A percentile compares a stretch with the other conserved stretches of the same genome.
These are phyloP conservation scores for Acarospora socialis DNA, from an alignment of 2,329 filamentous ascomycete genomes.

Conservation along the genomic window DNA sequence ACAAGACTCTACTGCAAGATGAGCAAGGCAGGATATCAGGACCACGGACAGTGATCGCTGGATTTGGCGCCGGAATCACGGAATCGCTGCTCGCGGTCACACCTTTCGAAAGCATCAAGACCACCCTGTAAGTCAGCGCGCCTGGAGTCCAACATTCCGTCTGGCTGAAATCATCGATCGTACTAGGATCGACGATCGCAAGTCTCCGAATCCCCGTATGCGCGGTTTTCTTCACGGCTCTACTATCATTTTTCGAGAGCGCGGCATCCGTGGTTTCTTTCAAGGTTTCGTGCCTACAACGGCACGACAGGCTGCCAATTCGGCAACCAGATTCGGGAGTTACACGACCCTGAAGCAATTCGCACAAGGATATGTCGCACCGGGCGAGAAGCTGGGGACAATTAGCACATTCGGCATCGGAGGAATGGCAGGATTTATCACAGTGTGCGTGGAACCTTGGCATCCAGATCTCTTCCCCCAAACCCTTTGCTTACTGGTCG, in stretches of 20 bases:
- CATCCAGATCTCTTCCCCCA: not conserved
- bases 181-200: conserved; percentile 78
- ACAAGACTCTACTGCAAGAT: conserved; percentile 71
- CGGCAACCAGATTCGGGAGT: conserved; percentile 74
- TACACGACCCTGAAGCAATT: conserved; percentile 86
- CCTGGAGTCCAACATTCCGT: not conserved
- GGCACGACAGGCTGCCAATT: conserved; percentile 86
- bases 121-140: conserved; percentile 51
- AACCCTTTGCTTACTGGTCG: too few relatives aligned
- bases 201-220: conserved; percentile 71
- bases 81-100: conserved; percentile 90
- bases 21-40: conserved; percentile 78
- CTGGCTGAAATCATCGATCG: not conserved
- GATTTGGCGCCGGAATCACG: conserved; percentile 87
- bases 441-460: conserved; percentile 49
- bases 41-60: conserved; percentile 78
- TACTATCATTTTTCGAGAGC: conserved; percentile 71
- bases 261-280: conserved; percentile 85
- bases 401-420: conserved; percentile 83
- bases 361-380: conserved; percentile 80
- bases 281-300: conserved; percentile 94
- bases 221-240: conserved; percentile 85
- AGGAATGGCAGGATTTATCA: conserved; percentile 76
- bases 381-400: conserved; percentile 85
- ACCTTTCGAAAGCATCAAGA: conserved; percentile 97